Base-by-base conservation (phyloP, 164 flowering plant genomes). In the Sextonia rubra region DNA sequence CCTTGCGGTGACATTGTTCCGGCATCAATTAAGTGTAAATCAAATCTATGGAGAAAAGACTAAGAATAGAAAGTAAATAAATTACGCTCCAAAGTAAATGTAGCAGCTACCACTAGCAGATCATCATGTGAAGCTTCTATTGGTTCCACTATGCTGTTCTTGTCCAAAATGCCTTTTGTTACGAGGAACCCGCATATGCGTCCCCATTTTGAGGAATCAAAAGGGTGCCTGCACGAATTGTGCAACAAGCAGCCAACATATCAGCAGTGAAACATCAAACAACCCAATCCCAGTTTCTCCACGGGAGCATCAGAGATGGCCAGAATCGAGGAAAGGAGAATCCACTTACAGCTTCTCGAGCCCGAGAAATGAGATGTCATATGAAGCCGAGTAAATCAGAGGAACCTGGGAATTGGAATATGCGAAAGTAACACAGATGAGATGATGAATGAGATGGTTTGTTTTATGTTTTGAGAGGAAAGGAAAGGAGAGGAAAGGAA, bases 191-290 rank as follows among this genome's bases (percentile, higher is more conserved):
- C 76, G 70, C 96, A 91, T 64, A 95, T 82, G 5, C 93, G 94
- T 32, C 97, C 94, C 99, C 99, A 95, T 80, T 95, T 95, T 25
- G 90, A 85, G 64, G 99, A 90, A 83, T 95, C 99, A 87, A 95
- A 95, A 12, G 98, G 98, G 69, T 95, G 99, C 88, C 99, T 95
- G 68, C 71, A 82, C n/a, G 37, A 60, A 65, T 61, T 2, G 2
- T 12, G 12, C 12, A 12, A 25, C 23, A 24, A 61, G 2, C 7
- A 37, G 44, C 9, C 11, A 37, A 37, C 5, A 37, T 37, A 37
- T 32, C 44, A 37, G 2, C 44, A 37, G 6, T 37, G 6, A 37
- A 37, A 37, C 44, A 37, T 8, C 44, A 37, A 7, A 8, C 44
- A 37, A 37, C 44, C 44, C 44, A 37, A 37, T 37, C 44, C 44